Evolutionary conservation across 1,284 basidiomycete genomes (phyloP), one percentile per base, ranked within the genome.

Genomic region (Chondrostereum purpureum): DNA sequence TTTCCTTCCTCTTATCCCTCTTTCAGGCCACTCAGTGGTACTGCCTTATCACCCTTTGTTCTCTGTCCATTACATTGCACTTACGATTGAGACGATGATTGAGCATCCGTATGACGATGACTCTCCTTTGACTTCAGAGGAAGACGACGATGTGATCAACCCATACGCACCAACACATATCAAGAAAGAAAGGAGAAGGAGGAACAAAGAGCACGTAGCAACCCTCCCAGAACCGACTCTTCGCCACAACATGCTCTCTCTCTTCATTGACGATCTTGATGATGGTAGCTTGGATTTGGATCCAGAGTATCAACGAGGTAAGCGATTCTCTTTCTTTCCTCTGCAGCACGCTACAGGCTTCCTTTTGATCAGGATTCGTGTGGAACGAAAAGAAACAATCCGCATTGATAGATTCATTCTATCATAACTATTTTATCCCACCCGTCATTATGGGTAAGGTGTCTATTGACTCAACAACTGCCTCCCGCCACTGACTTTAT

Each of bases 301-400:
- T 10, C 44, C 44, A 17, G 37, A 39, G 11, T 45, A 45, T 24
- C 44, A 45, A 14, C 44, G 44, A 5, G 44, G 44, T 45, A 33
- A 5, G 44, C 19, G 13, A 13, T 24, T 31, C 27, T n/a, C 27
- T 31, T 31, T 31, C n/a, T 8, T 31, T 31, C 10, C 11, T 14
- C 4, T 13, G 17, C 20, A 5, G 10, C 3, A 19, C 13, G 14
- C 13, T 11, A 13, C 16, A 13, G 27, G 16, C 19, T 39, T 10
- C 18, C 12, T 21, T 8, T 23, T 44, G 17, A 21, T 2, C 14
- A 45, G 44, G 39, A 31, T 22, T 45, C 22, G 44, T 45, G 2
- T 45, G 44, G 44, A 39, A 20, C 11, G 38, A 45, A 5, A 18
- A 23, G 3, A 43, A 43, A 31, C 41, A 43, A 17, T 10, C 24